These are phyloP conservation scores for Pseudoperonospora humuli DNA, from an alignment of 352 stramenopile genomes.

Conservation along the genomic window DNA sequence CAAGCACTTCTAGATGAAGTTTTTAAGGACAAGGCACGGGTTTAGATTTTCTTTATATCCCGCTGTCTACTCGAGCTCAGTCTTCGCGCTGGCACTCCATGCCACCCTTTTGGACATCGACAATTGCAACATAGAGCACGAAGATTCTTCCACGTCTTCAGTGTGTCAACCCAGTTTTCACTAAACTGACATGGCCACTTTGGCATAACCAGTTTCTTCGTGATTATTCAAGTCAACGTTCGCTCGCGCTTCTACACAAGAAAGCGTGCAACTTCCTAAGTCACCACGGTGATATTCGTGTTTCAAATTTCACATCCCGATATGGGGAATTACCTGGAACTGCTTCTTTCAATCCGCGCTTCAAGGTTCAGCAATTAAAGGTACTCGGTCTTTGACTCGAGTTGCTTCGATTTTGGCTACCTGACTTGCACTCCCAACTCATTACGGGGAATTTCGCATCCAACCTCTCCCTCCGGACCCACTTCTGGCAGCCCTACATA, in stretches of 20 bases:
- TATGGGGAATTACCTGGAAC: too few species aligned
- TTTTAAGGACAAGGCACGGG: background rate
- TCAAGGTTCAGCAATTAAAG: background rate
- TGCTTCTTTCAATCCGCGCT: too few species aligned
- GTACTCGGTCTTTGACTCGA: background rate
- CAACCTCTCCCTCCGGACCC: background rate
- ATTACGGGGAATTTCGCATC: background rate
- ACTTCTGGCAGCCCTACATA: background rate
- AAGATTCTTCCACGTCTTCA: slow-evolving; percentile 3
- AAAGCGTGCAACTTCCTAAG: background rate
- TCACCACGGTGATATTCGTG: background rate
- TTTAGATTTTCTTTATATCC: slow-evolving; percentile 5
- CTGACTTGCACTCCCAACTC: background rate
- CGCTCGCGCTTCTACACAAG: background rate
- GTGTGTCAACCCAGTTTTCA: slow-evolving; percentile 1
- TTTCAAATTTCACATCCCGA: background rate
- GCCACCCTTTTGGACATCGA: background rate
- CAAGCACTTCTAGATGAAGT: background rate
- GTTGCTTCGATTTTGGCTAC: background rate
- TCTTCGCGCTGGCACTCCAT: background rate
- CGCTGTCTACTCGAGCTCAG: background rate
- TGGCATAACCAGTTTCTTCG: slow-evolving; percentile 4
- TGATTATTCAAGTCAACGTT: background rate
- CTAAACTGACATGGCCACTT: background rate
- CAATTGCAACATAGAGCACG: background rate